Percentiles rank a stretch among this genome's conserved stretches.
Evolutionary conservation across 768 basidiomycete genomes (phyloP).

Genomic region (Lentinula edodes): DNA sequence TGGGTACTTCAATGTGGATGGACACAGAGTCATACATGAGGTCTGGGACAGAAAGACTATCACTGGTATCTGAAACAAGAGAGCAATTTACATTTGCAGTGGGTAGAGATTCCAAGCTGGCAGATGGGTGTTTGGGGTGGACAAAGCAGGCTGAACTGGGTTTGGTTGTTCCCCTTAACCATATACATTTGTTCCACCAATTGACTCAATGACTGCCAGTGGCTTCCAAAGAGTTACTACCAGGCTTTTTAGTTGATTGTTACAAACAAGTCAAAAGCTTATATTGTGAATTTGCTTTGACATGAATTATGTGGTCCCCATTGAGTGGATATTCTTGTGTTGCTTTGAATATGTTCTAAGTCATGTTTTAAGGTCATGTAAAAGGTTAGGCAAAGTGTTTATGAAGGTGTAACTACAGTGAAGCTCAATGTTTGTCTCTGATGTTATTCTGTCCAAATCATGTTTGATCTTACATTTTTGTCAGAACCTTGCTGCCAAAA

Average conservation of each 20-base stretch:
- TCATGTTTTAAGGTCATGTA: conserved; percentile 63
- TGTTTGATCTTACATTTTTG: conserved; percentile 1
- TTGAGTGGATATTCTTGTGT: conserved; percentile 55
- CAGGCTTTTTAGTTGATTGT: conserved; percentile 44
- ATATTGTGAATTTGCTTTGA: conserved; percentile 60
- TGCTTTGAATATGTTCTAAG: conserved; percentile 6
- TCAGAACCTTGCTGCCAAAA: conserved; percentile 94
- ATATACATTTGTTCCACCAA: neutral
- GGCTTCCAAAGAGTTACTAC: conserved; percentile 20
- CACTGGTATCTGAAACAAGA: conserved; percentile 52
- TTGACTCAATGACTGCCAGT: neutral
- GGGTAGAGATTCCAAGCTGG: conserved; percentile 37
- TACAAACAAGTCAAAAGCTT: conserved; percentile 35
- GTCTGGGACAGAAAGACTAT: conserved; percentile 41
- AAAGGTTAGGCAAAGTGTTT: conserved; percentile 91
- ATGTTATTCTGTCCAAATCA: neutral
- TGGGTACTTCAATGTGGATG: conserved; percentile 45
- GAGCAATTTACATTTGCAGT: conserved; percentile 28
- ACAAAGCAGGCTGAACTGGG: conserved; percentile 34
- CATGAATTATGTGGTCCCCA: conserved; percentile 84
- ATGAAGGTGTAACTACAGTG: conserved; percentile 92
- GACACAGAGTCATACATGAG: conserved; percentile 28
- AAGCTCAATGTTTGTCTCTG: conserved; percentile 34
- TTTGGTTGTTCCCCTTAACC: conserved; percentile 9
- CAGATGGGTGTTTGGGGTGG: conserved; percentile 45